phyloP scores from a whole-genome alignment of 257 asterid genomes.

The Solanum arcanum region DNA sequence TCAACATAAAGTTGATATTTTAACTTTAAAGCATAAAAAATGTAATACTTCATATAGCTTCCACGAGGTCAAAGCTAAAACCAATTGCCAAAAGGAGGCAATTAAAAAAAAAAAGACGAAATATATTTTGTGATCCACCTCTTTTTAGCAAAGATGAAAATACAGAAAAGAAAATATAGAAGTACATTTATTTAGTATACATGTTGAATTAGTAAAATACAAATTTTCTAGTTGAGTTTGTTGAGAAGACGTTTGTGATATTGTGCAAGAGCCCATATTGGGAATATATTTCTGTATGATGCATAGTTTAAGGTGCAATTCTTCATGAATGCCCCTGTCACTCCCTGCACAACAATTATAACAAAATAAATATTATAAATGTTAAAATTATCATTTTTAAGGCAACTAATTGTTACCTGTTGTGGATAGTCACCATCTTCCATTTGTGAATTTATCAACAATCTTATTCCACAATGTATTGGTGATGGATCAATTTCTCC shows the following conservation, averaged over 20 bases:
- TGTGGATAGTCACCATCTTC: constrained; percentile 46
- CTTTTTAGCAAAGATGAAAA: not conserved
- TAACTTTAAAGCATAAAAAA: not conserved
- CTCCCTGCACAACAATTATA: constrained; percentile 13
- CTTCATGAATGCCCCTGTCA: constrained; percentile 31
- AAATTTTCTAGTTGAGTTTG: not conserved
- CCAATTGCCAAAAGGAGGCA: not conserved
- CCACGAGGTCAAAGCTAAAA: not conserved
- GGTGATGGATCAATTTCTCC: constrained; percentile 29
- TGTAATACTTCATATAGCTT: not conserved
- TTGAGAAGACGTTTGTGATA: constrained; percentile 14
- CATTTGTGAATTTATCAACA: constrained; percentile 35
- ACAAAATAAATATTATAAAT: no score
- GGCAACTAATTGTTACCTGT: constrained; percentile 17
- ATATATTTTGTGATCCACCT: not conserved
- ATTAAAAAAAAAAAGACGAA: no score
- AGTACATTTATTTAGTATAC: not conserved
- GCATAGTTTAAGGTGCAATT: constrained; percentile 29
- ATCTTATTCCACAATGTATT: constrained; percentile 24
- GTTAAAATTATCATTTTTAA: not conserved
- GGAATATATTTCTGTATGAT: constrained; percentile 30
- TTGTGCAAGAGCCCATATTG: constrained; percentile 37
- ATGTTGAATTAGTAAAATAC: not conserved
- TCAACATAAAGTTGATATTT: not conserved
- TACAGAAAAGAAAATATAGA: not conserved